These are phyloP conservation scores for Lachnum nothofagi DNA, from an alignment of 2,329 filamentous ascomycete species.

Conservation along the genomic window DNA sequence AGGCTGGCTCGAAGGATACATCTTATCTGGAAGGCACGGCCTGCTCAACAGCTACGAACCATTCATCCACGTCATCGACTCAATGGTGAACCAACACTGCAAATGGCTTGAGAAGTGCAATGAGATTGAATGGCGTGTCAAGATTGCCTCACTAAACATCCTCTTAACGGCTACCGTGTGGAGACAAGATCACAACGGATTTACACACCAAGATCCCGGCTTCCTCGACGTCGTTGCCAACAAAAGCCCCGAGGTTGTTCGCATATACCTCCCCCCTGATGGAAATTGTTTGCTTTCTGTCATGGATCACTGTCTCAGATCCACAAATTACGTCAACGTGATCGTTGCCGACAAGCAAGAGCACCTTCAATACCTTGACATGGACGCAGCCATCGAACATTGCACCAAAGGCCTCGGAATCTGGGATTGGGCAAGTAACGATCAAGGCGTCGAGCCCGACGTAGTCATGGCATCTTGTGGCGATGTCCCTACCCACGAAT, in stretches of 20 bases:
- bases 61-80: conserved; percentile 78
- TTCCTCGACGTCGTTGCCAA: conserved; percentile 77
- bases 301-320: conserved; percentile 70
- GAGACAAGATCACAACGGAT: conserved; percentile 80
- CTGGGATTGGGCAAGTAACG: conserved; percentile 72
- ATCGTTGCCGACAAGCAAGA: conserved; percentile 76
- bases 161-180: conserved; percentile 73
- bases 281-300: conserved; percentile 72
- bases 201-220: conserved; percentile 75
- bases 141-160: conserved; percentile 72
- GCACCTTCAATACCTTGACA: conserved; percentile 69
- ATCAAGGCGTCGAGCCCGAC: conserved; percentile 63
- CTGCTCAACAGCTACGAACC: conserved; percentile 77
- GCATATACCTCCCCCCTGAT: conserved; percentile 76
- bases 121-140: conserved; percentile 73
- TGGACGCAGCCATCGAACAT: conserved; percentile 67
- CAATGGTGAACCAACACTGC: conserved; percentile 82
- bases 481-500: conserved; percentile 69
- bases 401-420: conserved; percentile 76
- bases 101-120: conserved; percentile 80
- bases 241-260: conserved; percentile 73
- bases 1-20: conserved; percentile 75
- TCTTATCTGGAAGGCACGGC: conserved; percentile 69
- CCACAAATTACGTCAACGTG: conserved; percentile 75
- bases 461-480: conserved; percentile 72